These are phyloP conservation scores for Ricinus communis DNA, from an alignment of 345 rosid species.

Conservation along the genomic window DNA sequence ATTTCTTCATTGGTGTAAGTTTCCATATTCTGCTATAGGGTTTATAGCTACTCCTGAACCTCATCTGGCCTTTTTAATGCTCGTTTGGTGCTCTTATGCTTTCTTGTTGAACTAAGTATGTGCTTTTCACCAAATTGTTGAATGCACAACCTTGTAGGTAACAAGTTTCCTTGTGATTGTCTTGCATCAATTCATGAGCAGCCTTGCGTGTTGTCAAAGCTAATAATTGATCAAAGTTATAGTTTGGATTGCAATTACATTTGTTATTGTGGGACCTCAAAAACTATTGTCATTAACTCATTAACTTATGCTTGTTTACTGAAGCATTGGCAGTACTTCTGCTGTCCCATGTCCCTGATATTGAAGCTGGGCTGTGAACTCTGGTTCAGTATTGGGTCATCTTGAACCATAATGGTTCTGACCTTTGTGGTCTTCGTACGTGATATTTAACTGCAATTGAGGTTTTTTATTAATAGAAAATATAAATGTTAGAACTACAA, in stretches of 20 bases:
- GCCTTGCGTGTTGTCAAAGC: neutral
- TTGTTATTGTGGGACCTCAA: neutral
- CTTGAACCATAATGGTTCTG: neutral
- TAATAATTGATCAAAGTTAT: neutral
- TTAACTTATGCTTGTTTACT: neutral
- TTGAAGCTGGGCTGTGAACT: neutral
- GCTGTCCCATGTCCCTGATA: neutral
- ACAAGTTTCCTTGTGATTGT: neutral
- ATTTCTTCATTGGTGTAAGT: slow-evolving; percentile 93
- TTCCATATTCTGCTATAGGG: slow-evolving; percentile 7
- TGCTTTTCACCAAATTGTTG: slow-evolving; percentile 5
- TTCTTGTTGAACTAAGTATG: too few species aligned
- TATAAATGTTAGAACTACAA: too few species aligned
- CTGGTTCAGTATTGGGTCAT: neutral
- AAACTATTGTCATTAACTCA: neutral
- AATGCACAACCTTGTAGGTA: neutral
- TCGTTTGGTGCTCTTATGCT: neutral
- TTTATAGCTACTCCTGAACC: too few species aligned
- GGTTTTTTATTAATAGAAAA: too few species aligned
- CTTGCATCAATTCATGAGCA: neutral
- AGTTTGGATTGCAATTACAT: neutral
- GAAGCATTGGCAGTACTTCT: neutral
- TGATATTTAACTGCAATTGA: too few species aligned
- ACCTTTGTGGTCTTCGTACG: neutral
- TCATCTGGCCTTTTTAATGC: neutral